These are phyloP conservation scores for Xylariaceae sp. DNA, from an alignment of 2,329 filamentous ascomycete species.

Conservation along the genomic window DNA sequence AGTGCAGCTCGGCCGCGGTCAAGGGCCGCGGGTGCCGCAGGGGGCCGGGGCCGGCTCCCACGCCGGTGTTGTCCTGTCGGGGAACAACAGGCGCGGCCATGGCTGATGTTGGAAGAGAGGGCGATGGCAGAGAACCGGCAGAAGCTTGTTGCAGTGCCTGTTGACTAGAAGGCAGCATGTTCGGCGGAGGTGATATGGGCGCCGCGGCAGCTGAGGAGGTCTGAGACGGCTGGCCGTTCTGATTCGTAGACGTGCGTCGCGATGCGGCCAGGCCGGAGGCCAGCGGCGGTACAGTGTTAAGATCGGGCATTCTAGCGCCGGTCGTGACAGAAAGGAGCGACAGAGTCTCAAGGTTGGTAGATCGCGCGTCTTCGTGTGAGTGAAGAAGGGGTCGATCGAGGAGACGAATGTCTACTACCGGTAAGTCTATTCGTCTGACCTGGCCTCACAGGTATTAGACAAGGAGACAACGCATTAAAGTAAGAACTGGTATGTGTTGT, in stretches of 20 bases:
- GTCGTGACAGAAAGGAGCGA: too few species aligned
- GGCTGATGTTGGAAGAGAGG: constrained; percentile 13
- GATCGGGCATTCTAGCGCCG: constrained; percentile 32
- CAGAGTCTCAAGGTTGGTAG: too few species aligned
- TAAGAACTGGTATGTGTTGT: too few species aligned
- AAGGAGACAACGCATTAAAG: too few species aligned
- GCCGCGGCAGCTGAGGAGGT: constrained; percentile 22
- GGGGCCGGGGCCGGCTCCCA: constrained; percentile 58
- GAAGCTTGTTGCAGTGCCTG: constrained; percentile 36
- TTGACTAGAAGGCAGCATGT: constrained; percentile 49
- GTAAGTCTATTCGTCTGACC: too few species aligned
- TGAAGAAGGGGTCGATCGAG: too few species aligned
- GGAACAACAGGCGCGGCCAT: constrained; percentile 21
- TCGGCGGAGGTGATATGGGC: constrained; percentile 36
- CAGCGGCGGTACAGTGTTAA: constrained; percentile 48
- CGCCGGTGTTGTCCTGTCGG: constrained; percentile 33
- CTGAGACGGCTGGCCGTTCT: constrained; percentile 24
- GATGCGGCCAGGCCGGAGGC: constrained; percentile 36
- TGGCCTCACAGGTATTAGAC: too few species aligned
- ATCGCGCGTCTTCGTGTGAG: too few species aligned
- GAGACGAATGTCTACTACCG: too few species aligned
- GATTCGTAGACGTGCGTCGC: constrained; percentile 36
- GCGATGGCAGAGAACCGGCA: constrained; percentile 26
- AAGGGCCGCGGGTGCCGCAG: constrained; percentile 79
- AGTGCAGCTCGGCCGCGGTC: constrained; percentile 81